phyloP scores from a whole-genome alignment of 306 rosid species.

The Pachyrhizus erosus region DNA sequence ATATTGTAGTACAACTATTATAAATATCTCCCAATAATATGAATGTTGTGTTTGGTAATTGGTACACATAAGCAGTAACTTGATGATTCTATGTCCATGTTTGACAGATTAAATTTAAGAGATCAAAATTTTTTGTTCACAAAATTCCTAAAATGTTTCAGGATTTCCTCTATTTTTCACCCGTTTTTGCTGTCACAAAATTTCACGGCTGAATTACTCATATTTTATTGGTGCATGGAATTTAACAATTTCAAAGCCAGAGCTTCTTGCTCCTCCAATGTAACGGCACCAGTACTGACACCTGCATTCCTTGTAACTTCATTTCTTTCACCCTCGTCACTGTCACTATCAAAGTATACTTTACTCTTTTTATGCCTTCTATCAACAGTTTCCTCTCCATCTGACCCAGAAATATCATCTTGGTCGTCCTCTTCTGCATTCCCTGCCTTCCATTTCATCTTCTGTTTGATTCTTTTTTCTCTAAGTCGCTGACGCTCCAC shows the following conservation, averaged over 20 bases:
- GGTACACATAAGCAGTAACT: neutral
- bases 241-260: conserved; percentile 76
- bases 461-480: conserved; percentile 72
- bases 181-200: neutral
- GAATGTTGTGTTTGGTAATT: too few relatives aligned
- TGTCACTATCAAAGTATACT: conserved; percentile 62
- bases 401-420: conserved; percentile 61
- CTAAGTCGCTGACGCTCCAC: conserved; percentile 68
- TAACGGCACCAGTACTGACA: conserved; percentile 37
- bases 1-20: too few relatives aligned
- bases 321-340: conserved; percentile 59
- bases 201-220: neutral
- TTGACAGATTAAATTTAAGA: neutral
- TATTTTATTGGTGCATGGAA: conserved; percentile 65
- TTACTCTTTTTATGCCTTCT: conserved; percentile 61
- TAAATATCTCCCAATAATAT: too few relatives aligned
- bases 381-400: conserved; percentile 45
- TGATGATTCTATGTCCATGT: conserved; percentile 7
- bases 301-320: conserved; percentile 39
- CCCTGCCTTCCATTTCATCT: conserved; percentile 71
- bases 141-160: neutral
- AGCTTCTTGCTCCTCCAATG: conserved; percentile 78
- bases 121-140: conserved; percentile 2
- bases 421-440: conserved; percentile 49
- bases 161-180: conserved; percentile 17